Base-by-base conservation (phyloP, 371 early-diverging fungal genomes). In the Funneliformis caledonium region DNA sequence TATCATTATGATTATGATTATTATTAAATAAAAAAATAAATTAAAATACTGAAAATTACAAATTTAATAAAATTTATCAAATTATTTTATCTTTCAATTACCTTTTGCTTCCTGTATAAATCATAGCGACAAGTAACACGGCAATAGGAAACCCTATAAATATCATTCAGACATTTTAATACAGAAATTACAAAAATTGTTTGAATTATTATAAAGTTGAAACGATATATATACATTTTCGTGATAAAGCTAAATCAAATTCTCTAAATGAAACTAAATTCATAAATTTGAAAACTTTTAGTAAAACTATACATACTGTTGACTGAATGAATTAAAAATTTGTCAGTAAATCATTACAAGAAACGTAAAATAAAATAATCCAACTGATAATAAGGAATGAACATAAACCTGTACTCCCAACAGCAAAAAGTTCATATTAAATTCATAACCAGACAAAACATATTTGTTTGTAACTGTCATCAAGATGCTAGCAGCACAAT, bases 391-490 rank as follows among this genome's bases (percentile, higher is more conserved):
- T 26, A 19, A 37, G 22, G 22, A 42, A 43, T n/a, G 16, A 43
- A 14, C 59, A 37, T 33, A 78, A 86, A 92, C 94, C 92, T 98
- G 97, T 64, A 96, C 86, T 4, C 94, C 91, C 33, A 98, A 91
- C 78, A 98, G 88, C 37, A 98, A 85, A 86, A 97, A 97, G 81
- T 94, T 93, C 94, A 98, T 93, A 77, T 94, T 90, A 85, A 96
- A 96, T 78, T 93, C 90, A 84, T 91, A 96, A 42, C 91, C 91
- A 62, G 96, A 95, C 61, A 98, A 92, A 22, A 98, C 97, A 81
- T 93, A 90, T 88, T 98, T 98, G 90, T 98, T 98, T 78, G 96
- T 96, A 60, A 98, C 92, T 6, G 99, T 98, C 98, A 98, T 97
- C 78, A 96, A 86, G 80, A 98, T 97, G 77, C 96, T 96, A 37